phyloP scores from a whole-genome alignment of 2,329 filamentous ascomycete species.

The Pseudofabraea citricarpa region DNA sequence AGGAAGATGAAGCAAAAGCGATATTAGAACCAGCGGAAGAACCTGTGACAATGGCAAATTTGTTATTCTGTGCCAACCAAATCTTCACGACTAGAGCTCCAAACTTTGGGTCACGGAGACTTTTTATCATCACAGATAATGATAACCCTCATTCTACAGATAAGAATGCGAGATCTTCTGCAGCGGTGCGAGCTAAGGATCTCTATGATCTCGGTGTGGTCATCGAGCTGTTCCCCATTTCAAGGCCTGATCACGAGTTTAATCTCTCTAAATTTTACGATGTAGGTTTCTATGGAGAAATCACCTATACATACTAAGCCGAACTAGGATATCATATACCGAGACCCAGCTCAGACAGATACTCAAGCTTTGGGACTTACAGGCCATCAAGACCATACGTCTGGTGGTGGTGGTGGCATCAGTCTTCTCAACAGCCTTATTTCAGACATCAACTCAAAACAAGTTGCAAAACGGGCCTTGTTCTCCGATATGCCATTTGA shows the following conservation, averaged over 20 bases:
- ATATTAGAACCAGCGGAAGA: conserved; percentile 68
- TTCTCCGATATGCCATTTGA: conserved; percentile 88
- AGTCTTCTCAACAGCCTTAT: conserved; percentile 74
- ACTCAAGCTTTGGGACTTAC: conserved; percentile 50
- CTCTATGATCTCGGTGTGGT: conserved; percentile 87
- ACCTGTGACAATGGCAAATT: conserved; percentile 74
- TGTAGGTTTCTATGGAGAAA: too few relatives aligned
- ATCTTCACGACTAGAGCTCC: conserved; percentile 93
- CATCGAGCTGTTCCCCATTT: conserved; percentile 92
- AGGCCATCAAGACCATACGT: conserved; percentile 55
- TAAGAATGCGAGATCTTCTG: conserved; percentile 68
- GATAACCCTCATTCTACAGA: conserved; percentile 76
- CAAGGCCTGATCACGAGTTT: conserved; percentile 64
- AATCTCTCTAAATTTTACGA: conserved; percentile 87
- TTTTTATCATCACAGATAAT: conserved; percentile 96
- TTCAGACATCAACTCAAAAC: conserved; percentile 86
- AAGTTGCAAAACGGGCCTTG: conserved; percentile 76
- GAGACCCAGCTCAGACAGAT: conserved; percentile 66
- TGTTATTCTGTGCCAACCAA: conserved; percentile 93
- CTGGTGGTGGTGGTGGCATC: conserved; percentile 69
- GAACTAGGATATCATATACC: conserved; percentile 96
- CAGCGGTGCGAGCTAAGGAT: conserved; percentile 86
- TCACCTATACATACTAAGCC: neutral
- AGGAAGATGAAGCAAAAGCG: conserved; percentile 65
- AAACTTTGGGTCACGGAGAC: conserved; percentile 84